phyloP scores from a whole-genome alignment of 177 flowering plant genomes.

The Vitis hybrid region DNA sequence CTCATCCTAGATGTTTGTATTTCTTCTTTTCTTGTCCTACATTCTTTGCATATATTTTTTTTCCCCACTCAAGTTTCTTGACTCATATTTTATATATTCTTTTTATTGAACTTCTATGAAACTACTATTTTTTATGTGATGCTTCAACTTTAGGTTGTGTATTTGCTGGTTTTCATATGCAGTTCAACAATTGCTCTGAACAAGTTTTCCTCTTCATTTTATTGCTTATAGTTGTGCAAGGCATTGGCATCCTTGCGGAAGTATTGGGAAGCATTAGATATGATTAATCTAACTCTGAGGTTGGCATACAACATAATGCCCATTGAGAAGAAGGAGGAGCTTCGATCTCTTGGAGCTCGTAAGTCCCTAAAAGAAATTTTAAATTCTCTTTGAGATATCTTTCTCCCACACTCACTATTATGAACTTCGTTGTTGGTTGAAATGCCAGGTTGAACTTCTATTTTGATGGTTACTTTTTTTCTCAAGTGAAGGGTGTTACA shows the following conservation, averaged over 20 bases:
- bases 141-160: not conserved
- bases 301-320: constrained; percentile 44
- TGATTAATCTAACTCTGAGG: constrained; percentile 52
- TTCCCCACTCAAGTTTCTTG: not conserved
- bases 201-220: constrained; percentile 1
- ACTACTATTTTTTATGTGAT: too few species aligned
- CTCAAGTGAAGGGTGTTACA: not conserved
- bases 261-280: constrained; percentile 73
- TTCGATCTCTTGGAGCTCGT: constrained; percentile 83
- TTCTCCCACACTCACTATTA: not conserved
- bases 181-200: not conserved
- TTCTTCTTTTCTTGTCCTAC: not conserved
- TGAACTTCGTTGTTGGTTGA: not conserved
- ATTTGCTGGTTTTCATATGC: not conserved
- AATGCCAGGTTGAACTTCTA: not conserved
- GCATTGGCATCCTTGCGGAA: constrained; percentile 61
- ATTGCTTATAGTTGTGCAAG: constrained; percentile 57
- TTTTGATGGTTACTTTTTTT: not conserved
- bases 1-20: constrained; percentile 65
- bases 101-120: too few species aligned
- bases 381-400: not conserved
- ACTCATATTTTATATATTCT: too few species aligned
- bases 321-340: constrained; percentile 64
- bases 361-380: constrained; percentile 23
- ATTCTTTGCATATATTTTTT: not conserved